phyloP scores from a whole-genome alignment of 202 grass and related monocot species.

The Digitaria exilis region DNA sequence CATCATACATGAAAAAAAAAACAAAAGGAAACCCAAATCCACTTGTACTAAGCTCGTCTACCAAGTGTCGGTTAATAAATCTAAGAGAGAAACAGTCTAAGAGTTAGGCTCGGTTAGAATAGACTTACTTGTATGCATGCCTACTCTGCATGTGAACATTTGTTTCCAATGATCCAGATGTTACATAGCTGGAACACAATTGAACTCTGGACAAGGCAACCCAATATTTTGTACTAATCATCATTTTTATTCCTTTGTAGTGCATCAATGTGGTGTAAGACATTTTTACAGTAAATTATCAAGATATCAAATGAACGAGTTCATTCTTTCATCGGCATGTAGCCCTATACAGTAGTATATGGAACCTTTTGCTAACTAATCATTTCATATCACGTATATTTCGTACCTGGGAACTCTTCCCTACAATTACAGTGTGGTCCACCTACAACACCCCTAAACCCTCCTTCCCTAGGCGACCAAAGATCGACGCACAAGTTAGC shows the following conservation, averaged over 20 bases:
- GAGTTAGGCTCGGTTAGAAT: neutral
- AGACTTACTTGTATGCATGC: neutral
- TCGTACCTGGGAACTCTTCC: slow-evolving; percentile 18
- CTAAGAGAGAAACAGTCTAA: neutral
- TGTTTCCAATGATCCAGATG: neutral
- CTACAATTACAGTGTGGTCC: neutral
- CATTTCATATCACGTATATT: slow-evolving; percentile 31
- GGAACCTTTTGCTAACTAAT: slow-evolving; percentile 28
- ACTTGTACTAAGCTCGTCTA: neutral
- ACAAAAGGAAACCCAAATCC: too few species aligned
- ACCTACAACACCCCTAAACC: neutral
- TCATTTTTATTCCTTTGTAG: slow-evolving; percentile 17
- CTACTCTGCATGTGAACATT: neutral
- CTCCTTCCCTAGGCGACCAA: neutral
- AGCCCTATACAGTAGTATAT: slow-evolving; percentile 37
- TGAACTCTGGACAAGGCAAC: neutral
- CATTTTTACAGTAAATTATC: slow-evolving; percentile 17
- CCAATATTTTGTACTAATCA: neutral
- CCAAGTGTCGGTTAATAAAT: neutral
- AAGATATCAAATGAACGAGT: slow-evolving; percentile 13
- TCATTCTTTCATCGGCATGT: slow-evolving; percentile 44
- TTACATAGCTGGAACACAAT: neutral
- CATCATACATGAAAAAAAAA: too few species aligned
- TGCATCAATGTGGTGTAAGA: slow-evolving; percentile 22
- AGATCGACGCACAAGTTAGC: slow-evolving; percentile 26